Evolutionary conservation across 139 green algal species (phyloP), one percentile per base, ranked within the genome.

Genomic region (Trebouxia sp.): DNA sequence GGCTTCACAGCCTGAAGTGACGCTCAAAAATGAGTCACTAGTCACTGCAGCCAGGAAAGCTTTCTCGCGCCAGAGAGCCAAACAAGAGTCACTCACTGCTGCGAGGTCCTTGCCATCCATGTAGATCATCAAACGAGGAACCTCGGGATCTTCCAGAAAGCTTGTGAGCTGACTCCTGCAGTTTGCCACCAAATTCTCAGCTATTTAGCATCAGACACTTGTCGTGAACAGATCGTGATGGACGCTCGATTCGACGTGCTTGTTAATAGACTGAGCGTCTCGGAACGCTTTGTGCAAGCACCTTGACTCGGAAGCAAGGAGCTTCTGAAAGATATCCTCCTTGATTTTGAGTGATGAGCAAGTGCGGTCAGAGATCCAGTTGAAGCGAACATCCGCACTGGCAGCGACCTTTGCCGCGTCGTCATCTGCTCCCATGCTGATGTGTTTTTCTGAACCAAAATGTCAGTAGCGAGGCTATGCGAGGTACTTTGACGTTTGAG

Each of bases 31-130:
- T 43, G 6, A 56, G 70, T 35, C 5, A 26, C 0, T 9, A 72
- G 53, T 17, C 22, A 17, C 53, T 41, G 4, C 37, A 53, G 53
- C 22, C 28, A 17, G 14, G 10, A 6, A 0, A 1, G 24, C 35
- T 43, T 6, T 39, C 4, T 26, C n/a, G 12, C 28, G 11, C 30
- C 28, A 26, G 17, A 47, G 11, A 45, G 12, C 37, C 38, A 6
- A 76, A 41, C 77, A 30, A 22, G 37, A 38, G 26, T 42, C 28
- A 66, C 86, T 70, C 48, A 95, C 89, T 81, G 82, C 91, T 15
- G 78, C 62, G 39, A 95, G 74, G 11, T 96, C 92, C 65, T 94
- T 94, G 69, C 92, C 92, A 75, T 96, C 92, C 1, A 84, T 1
- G 30, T 81, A 91, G 14, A 95, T 75, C 37, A 96, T 85, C 28